Evolutionary conservation across 1,284 basidiomycete genomes (phyloP).

Genomic region (Cryptococcus deneoformans): DNA sequence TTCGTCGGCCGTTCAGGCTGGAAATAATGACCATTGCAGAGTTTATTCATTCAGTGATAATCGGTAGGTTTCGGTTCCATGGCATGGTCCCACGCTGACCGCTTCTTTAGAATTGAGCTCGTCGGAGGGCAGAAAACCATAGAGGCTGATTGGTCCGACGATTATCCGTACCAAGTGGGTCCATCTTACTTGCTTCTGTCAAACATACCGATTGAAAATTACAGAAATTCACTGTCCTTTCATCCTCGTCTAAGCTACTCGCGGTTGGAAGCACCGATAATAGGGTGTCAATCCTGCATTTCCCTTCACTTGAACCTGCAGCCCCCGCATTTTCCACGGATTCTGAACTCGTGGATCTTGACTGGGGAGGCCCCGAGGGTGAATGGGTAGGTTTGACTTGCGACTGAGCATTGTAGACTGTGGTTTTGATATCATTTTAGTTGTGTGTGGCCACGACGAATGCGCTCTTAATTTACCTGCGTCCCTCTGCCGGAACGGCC

Average conservation of each 20-base stretch:
- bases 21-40: conserved; percentile 78
- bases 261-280: conserved; percentile 48
- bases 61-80: conserved; percentile 50
- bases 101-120: conserved; percentile 55
- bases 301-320: conserved; percentile 64
- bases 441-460: conserved; percentile 38
- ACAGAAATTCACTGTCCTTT: conserved; percentile 46
- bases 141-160: conserved; percentile 59
- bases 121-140: conserved; percentile 63
- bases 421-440: conserved; percentile 11
- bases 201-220: background rate
- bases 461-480: conserved; percentile 33
- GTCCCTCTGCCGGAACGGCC: conserved; percentile 17
- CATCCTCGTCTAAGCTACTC: conserved; percentile 25
- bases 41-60: conserved; percentile 62
- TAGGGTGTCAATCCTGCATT: conserved; percentile 61
- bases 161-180: conserved; percentile 83
- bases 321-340: conserved; percentile 43
- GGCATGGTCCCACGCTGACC: background rate
- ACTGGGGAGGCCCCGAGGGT: conserved; percentile 41
- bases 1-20: conserved; percentile 59
- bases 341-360: conserved; percentile 42
- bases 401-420: background rate
- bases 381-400: conserved; percentile 27
- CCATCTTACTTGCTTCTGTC: background rate